Percentiles rank a stretch among this genome's conserved stretches.
phyloP scores from a whole-genome alignment of 1,139 yeast species.

The Yamadazyma kanchanaburiensis region DNA sequence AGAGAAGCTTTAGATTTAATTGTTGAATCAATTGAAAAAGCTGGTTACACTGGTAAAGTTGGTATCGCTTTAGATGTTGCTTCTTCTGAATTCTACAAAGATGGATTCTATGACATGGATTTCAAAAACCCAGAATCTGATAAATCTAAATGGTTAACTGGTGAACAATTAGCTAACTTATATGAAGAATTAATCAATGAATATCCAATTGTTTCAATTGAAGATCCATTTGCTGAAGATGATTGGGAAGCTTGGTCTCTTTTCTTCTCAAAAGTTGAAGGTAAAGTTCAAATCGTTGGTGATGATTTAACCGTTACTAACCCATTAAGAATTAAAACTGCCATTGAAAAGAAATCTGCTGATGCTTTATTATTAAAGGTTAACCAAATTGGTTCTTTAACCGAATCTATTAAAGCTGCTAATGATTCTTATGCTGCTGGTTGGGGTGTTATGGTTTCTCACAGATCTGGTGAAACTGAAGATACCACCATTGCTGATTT shows the following conservation, averaged over 20 bases:
- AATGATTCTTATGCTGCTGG: slow-evolving; percentile 85
- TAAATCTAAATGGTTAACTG: slow-evolving; percentile 82
- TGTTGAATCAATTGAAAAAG: slow-evolving; percentile 77
- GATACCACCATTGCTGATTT: slow-evolving; percentile 97
- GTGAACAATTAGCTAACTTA: slow-evolving; percentile 78
- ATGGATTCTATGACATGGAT: slow-evolving; percentile 94
- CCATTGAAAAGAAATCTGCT: slow-evolving; percentile 93
- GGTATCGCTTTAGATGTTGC: slow-evolving; percentile 93
- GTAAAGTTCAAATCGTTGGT: slow-evolving; percentile 82
- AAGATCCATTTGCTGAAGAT: slow-evolving; percentile 98
- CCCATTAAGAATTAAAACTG: slow-evolving; percentile 88
- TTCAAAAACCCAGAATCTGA: slow-evolving; percentile 95
- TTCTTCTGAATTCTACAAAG: slow-evolving; percentile 93
- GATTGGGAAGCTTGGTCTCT: slow-evolving; percentile 98
- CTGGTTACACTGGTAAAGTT: slow-evolving; percentile 91
- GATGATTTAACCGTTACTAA: slow-evolving; percentile 98
- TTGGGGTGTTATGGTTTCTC: slow-evolving; percentile 98
- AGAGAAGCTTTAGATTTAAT: slow-evolving; percentile 94
- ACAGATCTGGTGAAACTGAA: slow-evolving; percentile 99
- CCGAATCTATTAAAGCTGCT: slow-evolving; percentile 93
- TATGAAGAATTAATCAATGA: slow-evolving; percentile 74
- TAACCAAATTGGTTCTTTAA: slow-evolving; percentile 88
- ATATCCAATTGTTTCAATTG: slow-evolving; percentile 96
- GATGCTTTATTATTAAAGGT: slow-evolving; percentile 92
- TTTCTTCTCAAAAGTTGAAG: slow-evolving; percentile 68